phyloP scores from a whole-genome alignment of 345 rosid species.

The Hibiscus syriacus region DNA sequence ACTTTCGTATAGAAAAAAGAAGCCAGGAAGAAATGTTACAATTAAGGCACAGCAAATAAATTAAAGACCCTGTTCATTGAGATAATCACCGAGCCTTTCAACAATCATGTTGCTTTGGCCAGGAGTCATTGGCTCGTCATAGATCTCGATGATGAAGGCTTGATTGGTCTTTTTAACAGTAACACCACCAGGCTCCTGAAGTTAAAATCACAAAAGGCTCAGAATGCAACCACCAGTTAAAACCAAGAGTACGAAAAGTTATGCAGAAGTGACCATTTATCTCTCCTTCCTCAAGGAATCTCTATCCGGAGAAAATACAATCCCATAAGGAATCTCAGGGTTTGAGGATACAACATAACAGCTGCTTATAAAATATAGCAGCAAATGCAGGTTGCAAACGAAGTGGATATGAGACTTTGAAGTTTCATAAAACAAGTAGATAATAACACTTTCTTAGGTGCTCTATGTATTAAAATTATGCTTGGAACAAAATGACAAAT shows the following conservation, averaged over 20 bases:
- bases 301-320: no score
- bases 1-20: slow-evolving; percentile 9
- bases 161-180: slow-evolving; percentile 64
- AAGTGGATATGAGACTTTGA: not conserved
- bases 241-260: no score
- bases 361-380: not conserved
- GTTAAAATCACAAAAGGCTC: not conserved
- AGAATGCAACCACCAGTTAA: not conserved
- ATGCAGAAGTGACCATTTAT: no score
- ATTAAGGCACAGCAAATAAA: not conserved
- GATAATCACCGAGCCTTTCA: slow-evolving; percentile 89
- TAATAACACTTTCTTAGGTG: no score
- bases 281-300: no score
- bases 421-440: no score
- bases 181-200: slow-evolving; percentile 33
- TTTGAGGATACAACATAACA: not conserved
- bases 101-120: slow-evolving; percentile 89
- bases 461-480: no score
- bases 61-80: slow-evolving; percentile 57
- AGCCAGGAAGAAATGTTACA: slow-evolving; percentile 21
- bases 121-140: slow-evolving; percentile 75
- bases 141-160: slow-evolving; percentile 63
- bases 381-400: not conserved
- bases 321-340: not conserved
- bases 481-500: no score